Base-by-base conservation (phyloP, 2,329 filamentous ascomycete genomes). In the Cyclaneusma minus region DNA sequence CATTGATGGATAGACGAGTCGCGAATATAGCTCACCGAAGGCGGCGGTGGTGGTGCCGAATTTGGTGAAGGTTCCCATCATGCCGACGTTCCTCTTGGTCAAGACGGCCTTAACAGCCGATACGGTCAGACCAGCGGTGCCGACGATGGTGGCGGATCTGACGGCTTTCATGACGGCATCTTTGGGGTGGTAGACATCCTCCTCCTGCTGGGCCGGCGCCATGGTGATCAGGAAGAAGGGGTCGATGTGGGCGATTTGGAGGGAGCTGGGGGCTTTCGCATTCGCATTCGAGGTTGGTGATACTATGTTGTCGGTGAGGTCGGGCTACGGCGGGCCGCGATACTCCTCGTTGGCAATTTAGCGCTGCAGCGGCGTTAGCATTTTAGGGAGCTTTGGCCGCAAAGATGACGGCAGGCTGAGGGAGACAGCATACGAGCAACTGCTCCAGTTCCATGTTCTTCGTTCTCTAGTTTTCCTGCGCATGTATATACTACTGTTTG, bases 101-200 rank as follows among this genome's bases (percentile, higher is more conserved):
- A 94, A 66, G 32, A 84, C 82, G 60, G 92, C 95, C 60, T 85
- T 80, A 38, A 92, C 64, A 29, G 79, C 75, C 26, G 82, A 77
- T 33, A 78, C 50, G 52, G 83, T 64, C 47, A 79, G 56, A 42
- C 84, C 84, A 33, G 67, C 66, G 32, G 59, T 57, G 44, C 72
- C 71, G 34, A 75, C 73, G 42, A 82, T 54, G 36, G 73, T 44
- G 21, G 65, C 68, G 34, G 71, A 69, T 49, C 68, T 71, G 47
- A 75, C 56, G 26, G 75, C 66, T 36, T 65, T 62, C 38, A 65
- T 63, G 42, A 92, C 54, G 39, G 82, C 73, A 64, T 92, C 80
- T 52, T 74, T 69, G 25, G 77, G 70, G 37, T 79, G 68, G 54
- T 77, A 91, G 35, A 48, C 38, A 33, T 55, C 51, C 33, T 65